Base-by-base conservation (phyloP, 345 rosid genomes). In the Streptanthus diversifolius region DNA sequence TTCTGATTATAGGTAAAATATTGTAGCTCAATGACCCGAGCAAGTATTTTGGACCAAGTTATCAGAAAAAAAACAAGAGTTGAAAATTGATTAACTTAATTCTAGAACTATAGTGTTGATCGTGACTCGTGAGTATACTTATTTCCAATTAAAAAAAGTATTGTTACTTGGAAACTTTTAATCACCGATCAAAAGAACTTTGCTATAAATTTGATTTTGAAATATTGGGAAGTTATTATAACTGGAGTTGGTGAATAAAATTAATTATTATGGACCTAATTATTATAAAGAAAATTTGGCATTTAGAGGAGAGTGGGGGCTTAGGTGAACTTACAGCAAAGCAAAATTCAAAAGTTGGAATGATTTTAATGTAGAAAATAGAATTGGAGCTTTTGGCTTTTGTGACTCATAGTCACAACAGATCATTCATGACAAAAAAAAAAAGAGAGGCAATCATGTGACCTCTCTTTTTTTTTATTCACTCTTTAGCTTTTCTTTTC, bases 401-500 rank as follows among this genome's bases (percentile, higher is more conserved):
- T 61, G 70, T 69, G 74, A 62, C 59, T 75, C 79, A 69, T 43
- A 62, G 64, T 75, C 74, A 75, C 70, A 75, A 75, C 70, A 75
- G 56, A 66, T 61, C 74, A 75, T 75, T 61, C 79, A 62, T 69
- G 70, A 69, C 63, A 52, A 53, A 75, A 41, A 49, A 24, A 24
- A 24, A 24, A 3, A 24, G 25, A 62, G 39, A 17, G 17, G 32
- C 47, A 64, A 69, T 60, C 79, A 75, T 62, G 79, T 75, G 74
- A 75, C 73, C 33, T 24, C 57, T 61, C 49, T 60, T 32, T 49
- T 60, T 32, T 49, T 30, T 9, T 61, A 24, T 67, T 68, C 64
- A 75, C 79, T 75, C 70, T 62, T 52, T 68, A 59, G 47, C 73
- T 61, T 69, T 62, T 44, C 13, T 29, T 61, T 61, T 61, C 22